phyloP scores from a whole-genome alignment of 176 grass and related monocot genomes.

The Eleusine indica region DNA sequence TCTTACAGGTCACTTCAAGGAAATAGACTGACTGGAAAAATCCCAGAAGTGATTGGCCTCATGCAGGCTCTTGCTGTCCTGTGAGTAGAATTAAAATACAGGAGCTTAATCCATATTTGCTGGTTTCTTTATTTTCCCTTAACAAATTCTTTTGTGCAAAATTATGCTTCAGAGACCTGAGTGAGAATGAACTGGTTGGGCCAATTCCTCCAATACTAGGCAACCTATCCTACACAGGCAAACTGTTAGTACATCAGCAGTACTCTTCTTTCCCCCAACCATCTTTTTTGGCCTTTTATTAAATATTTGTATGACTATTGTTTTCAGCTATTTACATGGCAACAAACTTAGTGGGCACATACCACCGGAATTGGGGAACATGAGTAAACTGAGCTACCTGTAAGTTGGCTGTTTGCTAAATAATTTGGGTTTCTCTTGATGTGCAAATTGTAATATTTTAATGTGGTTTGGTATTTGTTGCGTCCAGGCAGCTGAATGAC shows the following conservation, averaged over 20 bases:
- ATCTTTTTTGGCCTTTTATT: slow-evolving; percentile 19
- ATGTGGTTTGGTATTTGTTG: slow-evolving; percentile 9
- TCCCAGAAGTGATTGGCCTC: slow-evolving; percentile 98
- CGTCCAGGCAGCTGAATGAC: slow-evolving; percentile 85
- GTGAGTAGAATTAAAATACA: slow-evolving; percentile 54
- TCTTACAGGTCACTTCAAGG: slow-evolving; percentile 90
- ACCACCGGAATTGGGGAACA: slow-evolving; percentile 91
- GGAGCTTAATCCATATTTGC: slow-evolving; percentile 14
- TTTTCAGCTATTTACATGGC: slow-evolving; percentile 84
- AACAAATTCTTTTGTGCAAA: not conserved
- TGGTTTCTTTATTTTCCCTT: not conserved
- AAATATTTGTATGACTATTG: not conserved
- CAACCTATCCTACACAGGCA: slow-evolving; percentile 98
- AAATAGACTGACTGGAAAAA: slow-evolving; percentile 83
- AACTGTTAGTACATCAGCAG: slow-evolving; percentile 70
- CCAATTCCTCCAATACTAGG: slow-evolving; percentile 94
- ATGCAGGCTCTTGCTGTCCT: slow-evolving; percentile 99
- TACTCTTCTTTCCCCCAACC: not conserved
- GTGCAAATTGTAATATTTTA: not conserved
- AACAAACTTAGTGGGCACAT: slow-evolving; percentile 90
- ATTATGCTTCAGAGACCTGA: slow-evolving; percentile 72
- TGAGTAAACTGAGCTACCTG: slow-evolving; percentile 98
- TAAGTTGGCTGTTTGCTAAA: slow-evolving; percentile 48
- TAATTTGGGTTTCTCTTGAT: not conserved
- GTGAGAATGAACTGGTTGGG: slow-evolving; percentile 86